These are phyloP conservation scores for Verbena officinalis DNA, from an alignment of 257 asterid genomes.

Conservation along the genomic window DNA sequence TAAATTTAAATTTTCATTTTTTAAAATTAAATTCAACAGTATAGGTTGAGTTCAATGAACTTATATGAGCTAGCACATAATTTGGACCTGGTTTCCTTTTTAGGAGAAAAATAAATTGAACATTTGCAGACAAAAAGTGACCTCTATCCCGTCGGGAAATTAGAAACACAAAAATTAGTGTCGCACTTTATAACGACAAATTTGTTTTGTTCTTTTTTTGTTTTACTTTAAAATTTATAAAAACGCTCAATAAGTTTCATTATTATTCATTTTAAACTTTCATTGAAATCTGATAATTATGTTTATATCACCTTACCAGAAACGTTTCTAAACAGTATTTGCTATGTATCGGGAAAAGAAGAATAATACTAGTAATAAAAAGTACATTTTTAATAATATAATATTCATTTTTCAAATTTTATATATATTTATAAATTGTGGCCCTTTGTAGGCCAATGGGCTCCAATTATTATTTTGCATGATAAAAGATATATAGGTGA, in stretches of 20 bases:
- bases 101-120: neutral
- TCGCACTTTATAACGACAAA: neutral
- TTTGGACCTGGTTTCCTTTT: neutral
- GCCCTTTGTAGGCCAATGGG: constrained; percentile 11
- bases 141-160: constrained; percentile 29
- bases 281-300: too few relatives aligned
- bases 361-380: neutral
- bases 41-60: constrained; percentile 9
- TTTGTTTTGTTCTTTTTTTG: too few relatives aligned
- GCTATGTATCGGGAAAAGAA: too few relatives aligned
- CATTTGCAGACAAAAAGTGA: constrained; percentile 36
- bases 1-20: neutral
- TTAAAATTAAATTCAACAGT: neutral
- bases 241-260: too few relatives aligned
- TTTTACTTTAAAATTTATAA: too few relatives aligned
- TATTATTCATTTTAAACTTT: too few relatives aligned
- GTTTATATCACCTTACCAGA: too few relatives aligned
- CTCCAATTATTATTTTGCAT: constrained; percentile 32
- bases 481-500: neutral
- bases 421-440: neutral
- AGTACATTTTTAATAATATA: too few relatives aligned
- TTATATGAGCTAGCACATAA: neutral
- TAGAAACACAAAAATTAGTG: constrained; percentile 21
- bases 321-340: too few relatives aligned
- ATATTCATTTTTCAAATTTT: neutral